A percentile compares a stretch with the other conserved stretches of the same genome.
Evolutionary conservation across 78 protist genomes (phyloP).

Genomic region (Cavenderia fasciculata): DNA sequence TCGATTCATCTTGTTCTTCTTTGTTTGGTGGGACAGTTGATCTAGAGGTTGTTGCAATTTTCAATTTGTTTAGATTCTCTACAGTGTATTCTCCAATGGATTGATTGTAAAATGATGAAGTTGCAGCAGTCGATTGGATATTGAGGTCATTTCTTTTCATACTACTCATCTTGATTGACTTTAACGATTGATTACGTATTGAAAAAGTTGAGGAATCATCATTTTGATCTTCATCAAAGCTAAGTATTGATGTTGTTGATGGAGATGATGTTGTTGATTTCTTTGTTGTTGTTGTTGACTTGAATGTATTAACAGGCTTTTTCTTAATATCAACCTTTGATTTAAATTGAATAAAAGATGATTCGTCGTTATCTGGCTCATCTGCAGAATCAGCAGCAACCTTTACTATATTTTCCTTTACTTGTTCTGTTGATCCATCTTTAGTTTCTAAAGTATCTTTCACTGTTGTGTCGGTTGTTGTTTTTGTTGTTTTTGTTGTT

Average conservation of each 20-base stretch:
- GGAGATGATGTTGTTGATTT: background rate
- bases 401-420: background rate
- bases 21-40: background rate
- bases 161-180: background rate
- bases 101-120: background rate
- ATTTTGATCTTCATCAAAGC: constrained; percentile 9
- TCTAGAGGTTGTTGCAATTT: background rate
- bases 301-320: background rate
- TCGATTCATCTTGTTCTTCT: background rate
- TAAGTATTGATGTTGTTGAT: background rate
- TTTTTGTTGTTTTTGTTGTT: background rate
- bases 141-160: background rate
- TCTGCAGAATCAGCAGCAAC: background rate
- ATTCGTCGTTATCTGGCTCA: background rate
- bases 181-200: no score
- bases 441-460: background rate
- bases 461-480: background rate
- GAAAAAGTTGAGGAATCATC: no score
- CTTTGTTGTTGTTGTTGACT: background rate
- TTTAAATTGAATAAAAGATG: background rate
- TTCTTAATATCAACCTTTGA: background rate
- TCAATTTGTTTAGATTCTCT: background rate
- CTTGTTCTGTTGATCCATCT: background rate
- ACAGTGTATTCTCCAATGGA: constrained; percentile 10
- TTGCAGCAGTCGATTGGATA: background rate